Conservation (phyloP, 1,139 yeast genomes). For the Kurtzmaniella quercitrusa region DNA sequence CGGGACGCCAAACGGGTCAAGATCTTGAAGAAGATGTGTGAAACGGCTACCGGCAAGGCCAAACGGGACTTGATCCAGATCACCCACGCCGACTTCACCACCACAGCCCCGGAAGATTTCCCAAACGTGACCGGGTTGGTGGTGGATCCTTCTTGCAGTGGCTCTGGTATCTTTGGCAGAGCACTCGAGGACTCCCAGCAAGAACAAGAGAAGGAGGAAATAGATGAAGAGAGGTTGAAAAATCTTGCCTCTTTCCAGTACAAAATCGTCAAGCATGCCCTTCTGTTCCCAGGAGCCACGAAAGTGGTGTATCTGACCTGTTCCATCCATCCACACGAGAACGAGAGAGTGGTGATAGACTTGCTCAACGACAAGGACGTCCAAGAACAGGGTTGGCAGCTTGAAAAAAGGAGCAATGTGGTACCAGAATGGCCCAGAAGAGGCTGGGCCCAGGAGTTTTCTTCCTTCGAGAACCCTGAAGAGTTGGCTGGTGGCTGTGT, state of each 20-base stretch:
- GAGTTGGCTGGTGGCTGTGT: constrained; percentile 80
- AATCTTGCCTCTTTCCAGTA: constrained; percentile 83
- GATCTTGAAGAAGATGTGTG: constrained; percentile 73
- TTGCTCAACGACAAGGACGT: constrained; percentile 62
- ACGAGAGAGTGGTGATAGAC: constrained; percentile 84
- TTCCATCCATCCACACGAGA: constrained; percentile 89
- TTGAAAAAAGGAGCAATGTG: constrained; percentile 59
- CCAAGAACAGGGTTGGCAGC: constrained; percentile 65
- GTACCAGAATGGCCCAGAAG: constrained; percentile 83
- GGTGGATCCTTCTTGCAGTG: constrained; percentile 97
- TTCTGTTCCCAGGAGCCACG: constrained; percentile 69
- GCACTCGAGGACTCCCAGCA: constrained; percentile 51
- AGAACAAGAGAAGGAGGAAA: constrained; percentile 34
- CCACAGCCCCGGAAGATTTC: constrained; percentile 57
- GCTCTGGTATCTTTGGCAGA: constrained; percentile 94
- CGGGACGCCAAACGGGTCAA: constrained; percentile 70
- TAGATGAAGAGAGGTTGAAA: constrained; percentile 55
- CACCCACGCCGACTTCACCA: constrained; percentile 83
- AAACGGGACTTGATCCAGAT: constrained; percentile 50
- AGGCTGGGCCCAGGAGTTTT: constrained; percentile 68
- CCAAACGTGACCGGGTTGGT: constrained; percentile 70
- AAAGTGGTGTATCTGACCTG: constrained; percentile 94
- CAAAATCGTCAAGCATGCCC: constrained; percentile 82
- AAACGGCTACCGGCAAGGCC: constrained; percentile 63
- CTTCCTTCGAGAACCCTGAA: constrained; percentile 41